Base-by-base conservation (phyloP, 1,284 basidiomycete genomes). In the Leccinum pallidistipes region DNA sequence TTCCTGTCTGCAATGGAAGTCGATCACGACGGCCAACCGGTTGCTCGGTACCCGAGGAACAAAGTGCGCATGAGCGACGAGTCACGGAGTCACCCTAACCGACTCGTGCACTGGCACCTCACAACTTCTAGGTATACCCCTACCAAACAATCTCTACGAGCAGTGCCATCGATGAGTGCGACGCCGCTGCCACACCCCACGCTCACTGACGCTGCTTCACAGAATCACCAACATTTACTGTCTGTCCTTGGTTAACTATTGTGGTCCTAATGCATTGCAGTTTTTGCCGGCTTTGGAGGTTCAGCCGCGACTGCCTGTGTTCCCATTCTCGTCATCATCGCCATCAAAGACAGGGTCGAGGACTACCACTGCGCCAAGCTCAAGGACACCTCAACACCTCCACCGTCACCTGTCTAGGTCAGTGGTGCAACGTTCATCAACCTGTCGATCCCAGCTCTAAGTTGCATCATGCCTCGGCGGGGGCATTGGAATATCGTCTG, bases 361-460 rank as follows among this genome's bases (percentile, higher is more conserved):
- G 96, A 98, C 77, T 96, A 94, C 75, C 87, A 95, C 21, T 86
- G 96, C 62, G 91, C 92, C 5, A 73, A 79, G 5, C 82, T 97
- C 52, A 96, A 98, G 92, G 97, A 67, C 86, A 95, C 71, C 94
- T 97, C 68, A 97, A 97, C 78, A 95, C 88, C 57, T 94, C 91
- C 0, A 91, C 94, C 8, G 87, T 89, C 14, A 96, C 94, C 0
- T 90, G 91, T 66, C 85, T 98, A 9, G 91, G 87, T 8, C 86
- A 90, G 64, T 97, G 94, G 92, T 84, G 82, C 61, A 98, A 98
- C 73, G 86, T 95, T 54, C 98, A 98, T 73, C 89, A 91, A 68
- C 91, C 91, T 0, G 79, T 76, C 6, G 94, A 97, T 73, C 81
- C 90, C 1, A 29, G 29, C 29, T 29, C 8, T 29, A 27, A 7